Evolutionary conservation across 768 basidiomycete genomes (phyloP), one percentile per base, ranked within the genome.

Genomic region (Clitopilus passeckerianus): DNA sequence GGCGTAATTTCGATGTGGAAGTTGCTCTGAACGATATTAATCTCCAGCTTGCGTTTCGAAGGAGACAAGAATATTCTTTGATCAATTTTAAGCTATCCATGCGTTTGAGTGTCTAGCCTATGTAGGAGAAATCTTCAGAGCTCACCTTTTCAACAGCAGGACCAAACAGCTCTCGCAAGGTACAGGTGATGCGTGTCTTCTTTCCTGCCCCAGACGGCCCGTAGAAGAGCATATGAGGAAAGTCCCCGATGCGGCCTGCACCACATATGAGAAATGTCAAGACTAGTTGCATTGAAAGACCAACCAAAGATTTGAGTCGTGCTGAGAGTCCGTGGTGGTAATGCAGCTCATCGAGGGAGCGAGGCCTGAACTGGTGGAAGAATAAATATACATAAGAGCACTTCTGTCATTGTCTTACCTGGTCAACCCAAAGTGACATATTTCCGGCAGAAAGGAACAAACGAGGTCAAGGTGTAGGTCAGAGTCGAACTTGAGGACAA

Each of bases 1-100:
- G 96, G 96, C 0, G 96, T 99, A 58, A 99, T 88, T 74, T 99
- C 96, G 43, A 98, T 88, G 73, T 99, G 96, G 71, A 87, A 99
- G 71, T 98, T 99, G 73, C 92, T 94, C 74, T 97, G 95, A 4
- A 98, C 96, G 57, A 99, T 79, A 71, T 98, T 98, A 64, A 98
- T 88, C 70, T 98, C 96, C 18, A 99, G 78, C 71, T 96, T 98
- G 54, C 95, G 83, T 70, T 90, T 92, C 8, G 93, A 94, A 0
- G 96, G 95, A 0, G 96, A 94, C 30, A 96, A 74, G 73, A 99
- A 98, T 1, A 97, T 86, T 59, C 96, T 80, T 80, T 99, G 96
- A 73, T 99, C 96, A 56, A 99, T 98, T 80, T 97, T 95, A 41
- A 99, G 80, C 96, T 98, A 65, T 43, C 16, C 56, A 33, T 16